A percentile compares a stretch with the other conserved stretches of the same genome.
These are phyloP conservation scores for Solanum bulbocastanum DNA, from an alignment of 257 asterid species.

Conservation along the genomic window DNA sequence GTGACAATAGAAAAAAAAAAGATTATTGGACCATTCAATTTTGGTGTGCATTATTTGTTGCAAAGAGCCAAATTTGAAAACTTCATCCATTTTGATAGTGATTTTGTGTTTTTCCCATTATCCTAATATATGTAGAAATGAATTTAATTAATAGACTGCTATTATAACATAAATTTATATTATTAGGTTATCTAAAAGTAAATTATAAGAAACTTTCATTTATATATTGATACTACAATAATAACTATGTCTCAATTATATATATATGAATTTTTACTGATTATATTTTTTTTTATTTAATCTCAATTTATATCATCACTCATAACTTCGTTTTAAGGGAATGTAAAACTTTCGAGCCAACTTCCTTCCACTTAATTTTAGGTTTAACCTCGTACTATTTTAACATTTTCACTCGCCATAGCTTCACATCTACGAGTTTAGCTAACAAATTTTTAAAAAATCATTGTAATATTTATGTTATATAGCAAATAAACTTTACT, in stretches of 20 bases:
- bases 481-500: neutral
- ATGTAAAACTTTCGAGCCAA: no score
- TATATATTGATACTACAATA: neutral
- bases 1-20: neutral
- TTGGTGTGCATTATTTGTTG: neutral
- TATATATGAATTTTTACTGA: neutral
- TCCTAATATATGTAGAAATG: neutral
- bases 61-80: neutral
- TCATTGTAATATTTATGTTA: neutral
- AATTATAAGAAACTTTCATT: neutral
- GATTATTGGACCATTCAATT: neutral
- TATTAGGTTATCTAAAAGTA: neutral
- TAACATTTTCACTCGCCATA: neutral
- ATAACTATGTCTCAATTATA: neutral
- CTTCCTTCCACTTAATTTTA: neutral
- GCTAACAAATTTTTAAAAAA: no score
- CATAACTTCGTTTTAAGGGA: no score
- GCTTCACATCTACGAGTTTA: no score
- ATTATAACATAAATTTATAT: neutral
- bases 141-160: neutral
- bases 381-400: no score
- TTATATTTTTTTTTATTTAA: no score
- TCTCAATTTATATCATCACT: neutral
- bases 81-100: neutral
- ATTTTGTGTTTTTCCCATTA: neutral